Evolutionary conservation across 1,284 basidiomycete species (phyloP), one percentile per base, ranked within the genome.

Genomic region (Pseudozyma hubeiensis): DNA sequence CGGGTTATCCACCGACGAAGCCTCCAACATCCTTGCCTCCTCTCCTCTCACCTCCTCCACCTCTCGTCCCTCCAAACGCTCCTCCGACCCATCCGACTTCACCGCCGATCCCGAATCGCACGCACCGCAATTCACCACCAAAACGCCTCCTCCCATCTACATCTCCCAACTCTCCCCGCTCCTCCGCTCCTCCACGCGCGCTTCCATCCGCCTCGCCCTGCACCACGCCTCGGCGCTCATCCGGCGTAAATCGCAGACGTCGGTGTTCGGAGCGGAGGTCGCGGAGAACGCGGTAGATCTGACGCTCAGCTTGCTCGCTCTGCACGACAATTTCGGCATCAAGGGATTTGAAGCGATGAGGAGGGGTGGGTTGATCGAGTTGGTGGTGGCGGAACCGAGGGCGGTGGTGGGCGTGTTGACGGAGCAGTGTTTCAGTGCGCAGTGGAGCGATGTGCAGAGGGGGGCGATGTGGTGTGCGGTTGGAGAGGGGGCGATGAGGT

Each of bases 401-500:
- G 89, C 90, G 64, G 90, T 91, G 41, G 90, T 92, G 1, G 84
- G 84, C 92, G 89, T 41, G 52, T 34, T 83, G n/a, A 90, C 92
- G 47, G 93, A 97, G 81, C 93, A 97, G 80, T 93, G 94, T 84
- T 98, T 97, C 86, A 90, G 91, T 65, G 91, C 92, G 52, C 92
- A 95, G 75, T 97, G 96, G 84, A 94, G 94, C 0, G 89, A 89
- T 5, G 88, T 90, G 24, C 94, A 98, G 80, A 90, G 94, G 11
- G 91, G 89, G 65, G 89, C 89, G 6, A 93, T 96, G 81, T 88
- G 98, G 34, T 93, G 92, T 55, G 91, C 93, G 0, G 86, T 99
- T 1, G 93, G 92, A 0, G 85, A 93, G 50, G 93, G 92, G 4
- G 93, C 93, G 5, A 87, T 93, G 54, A 94, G 97, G 81, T 87